Conservation (phyloP, 345 rosid species). For the Carallia brachiata region DNA sequence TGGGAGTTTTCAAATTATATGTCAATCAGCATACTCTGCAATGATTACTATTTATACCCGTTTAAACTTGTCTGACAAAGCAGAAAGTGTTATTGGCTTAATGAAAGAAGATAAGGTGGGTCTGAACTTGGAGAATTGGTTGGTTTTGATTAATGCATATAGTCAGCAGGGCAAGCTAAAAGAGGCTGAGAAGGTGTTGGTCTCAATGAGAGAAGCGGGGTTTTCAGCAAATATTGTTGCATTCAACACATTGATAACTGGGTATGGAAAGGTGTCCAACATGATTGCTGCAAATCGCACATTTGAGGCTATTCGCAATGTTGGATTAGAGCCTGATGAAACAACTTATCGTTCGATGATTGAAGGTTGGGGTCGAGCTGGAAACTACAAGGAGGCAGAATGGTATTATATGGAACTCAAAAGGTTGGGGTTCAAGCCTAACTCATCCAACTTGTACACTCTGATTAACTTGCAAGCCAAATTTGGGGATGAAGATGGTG, state of each 20-base stretch:
- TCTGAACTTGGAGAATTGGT: slow-evolving; percentile 68
- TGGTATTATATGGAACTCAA: slow-evolving; percentile 61
- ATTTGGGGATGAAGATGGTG: slow-evolving; percentile 65
- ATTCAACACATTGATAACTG: slow-evolving; percentile 72
- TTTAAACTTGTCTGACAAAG: slow-evolving; percentile 61
- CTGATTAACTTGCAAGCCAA: slow-evolving; percentile 71
- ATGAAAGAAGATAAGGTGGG: slow-evolving; percentile 56
- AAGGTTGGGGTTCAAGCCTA: slow-evolving; percentile 67
- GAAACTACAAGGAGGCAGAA: slow-evolving; percentile 45
- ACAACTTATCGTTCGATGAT: slow-evolving; percentile 86
- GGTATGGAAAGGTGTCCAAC: slow-evolving; percentile 71
- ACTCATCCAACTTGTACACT: slow-evolving; percentile 76
- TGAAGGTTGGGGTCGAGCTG: slow-evolving; percentile 91
- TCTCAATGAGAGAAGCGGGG: slow-evolving; percentile 54
- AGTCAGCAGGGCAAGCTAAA: slow-evolving; percentile 78
- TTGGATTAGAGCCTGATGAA: slow-evolving; percentile 73
- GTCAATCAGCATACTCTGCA: slow-evolving; percentile 84
- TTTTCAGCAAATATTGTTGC: slow-evolving; percentile 65
- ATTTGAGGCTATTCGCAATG: slow-evolving; percentile 39
- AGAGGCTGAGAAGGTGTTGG: slow-evolving; percentile 58
- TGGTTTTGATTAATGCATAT: slow-evolving; percentile 79
- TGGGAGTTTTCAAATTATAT: slow-evolving; percentile 62
- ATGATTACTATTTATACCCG: slow-evolving; percentile 89
- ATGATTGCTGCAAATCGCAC: slow-evolving; percentile 64
- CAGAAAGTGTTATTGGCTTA: slow-evolving; percentile 61